A percentile compares a stretch with the other conserved stretches of the same genome.
Conservation (phyloP, 2,329 filamentous ascomycete species). For the Arachnomyces sp. region DNA sequence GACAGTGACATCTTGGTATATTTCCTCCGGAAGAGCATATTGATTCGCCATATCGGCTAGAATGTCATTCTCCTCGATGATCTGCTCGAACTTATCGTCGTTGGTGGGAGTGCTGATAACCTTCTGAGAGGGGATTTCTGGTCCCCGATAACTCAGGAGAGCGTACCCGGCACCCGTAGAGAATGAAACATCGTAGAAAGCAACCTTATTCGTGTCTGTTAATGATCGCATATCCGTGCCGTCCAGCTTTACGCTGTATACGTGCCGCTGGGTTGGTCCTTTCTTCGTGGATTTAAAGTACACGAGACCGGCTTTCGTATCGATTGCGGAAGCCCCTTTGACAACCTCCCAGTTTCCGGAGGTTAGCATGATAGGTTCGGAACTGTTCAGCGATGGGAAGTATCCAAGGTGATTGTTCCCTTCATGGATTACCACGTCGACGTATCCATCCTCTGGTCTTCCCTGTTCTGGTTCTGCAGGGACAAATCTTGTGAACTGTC, state of each 20-base stretch:
- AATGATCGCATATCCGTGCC: slow-evolving; percentile 64
- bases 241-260: slow-evolving; percentile 82
- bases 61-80: slow-evolving; percentile 67
- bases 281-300: slow-evolving; percentile 87
- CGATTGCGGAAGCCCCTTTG: slow-evolving; percentile 71
- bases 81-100: slow-evolving; percentile 53
- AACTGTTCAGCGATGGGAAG: slow-evolving; percentile 77
- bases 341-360: slow-evolving; percentile 89
- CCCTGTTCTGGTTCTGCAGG: slow-evolving; percentile 72
- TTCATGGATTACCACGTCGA: slow-evolving; percentile 80
- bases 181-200: slow-evolving; percentile 76
- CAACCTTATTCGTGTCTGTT: slow-evolving; percentile 63
- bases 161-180: slow-evolving; percentile 74
- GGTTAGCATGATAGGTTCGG: slow-evolving; percentile 76
- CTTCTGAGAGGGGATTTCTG: slow-evolving; percentile 81
- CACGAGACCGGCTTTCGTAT: slow-evolving; percentile 74
- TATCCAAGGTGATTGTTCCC: slow-evolving; percentile 88
- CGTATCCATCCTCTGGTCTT: slow-evolving; percentile 75
- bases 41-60: slow-evolving; percentile 62
- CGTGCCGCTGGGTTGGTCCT: slow-evolving; percentile 78
- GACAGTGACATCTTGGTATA: slow-evolving; percentile 78
- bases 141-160: slow-evolving; percentile 75
- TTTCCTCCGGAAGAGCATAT: slow-evolving; percentile 72
- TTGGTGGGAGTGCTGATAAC: slow-evolving; percentile 70
- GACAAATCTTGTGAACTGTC: slow-evolving; percentile 74